Conservation (phyloP, 768 basidiomycete genomes). For the Phanerodontia chrysosporium region DNA sequence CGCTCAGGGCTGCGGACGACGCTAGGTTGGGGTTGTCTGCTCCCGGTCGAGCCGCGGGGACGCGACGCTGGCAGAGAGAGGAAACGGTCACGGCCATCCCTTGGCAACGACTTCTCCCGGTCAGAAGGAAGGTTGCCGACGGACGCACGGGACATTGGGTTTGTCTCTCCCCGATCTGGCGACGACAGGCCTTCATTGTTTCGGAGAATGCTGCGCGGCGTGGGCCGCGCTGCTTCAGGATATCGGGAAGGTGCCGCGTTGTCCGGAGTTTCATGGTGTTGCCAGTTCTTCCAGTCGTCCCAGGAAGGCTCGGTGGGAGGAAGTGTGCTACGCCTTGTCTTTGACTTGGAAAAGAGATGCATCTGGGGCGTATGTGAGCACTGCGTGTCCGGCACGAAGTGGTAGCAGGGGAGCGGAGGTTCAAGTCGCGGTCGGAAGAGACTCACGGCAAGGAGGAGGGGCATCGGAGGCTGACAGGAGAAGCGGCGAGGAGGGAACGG, state of each 20-base stretch:
- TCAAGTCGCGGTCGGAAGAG: not conserved
- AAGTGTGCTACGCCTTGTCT: not conserved
- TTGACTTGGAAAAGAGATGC: not conserved
- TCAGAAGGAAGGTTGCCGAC: not conserved
- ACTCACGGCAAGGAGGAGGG: not conserved
- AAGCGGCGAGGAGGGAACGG: not conserved
- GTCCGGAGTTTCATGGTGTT: not conserved
- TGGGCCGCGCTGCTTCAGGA: not conserved
- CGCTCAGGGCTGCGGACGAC: not conserved
- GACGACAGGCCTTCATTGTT: not conserved
- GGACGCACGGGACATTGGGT: not conserved
- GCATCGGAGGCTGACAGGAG: not conserved
- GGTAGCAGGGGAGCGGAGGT: not conserved
- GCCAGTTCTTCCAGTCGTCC: not conserved
- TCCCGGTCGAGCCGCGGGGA: not conserved
- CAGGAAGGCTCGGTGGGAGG: not conserved
- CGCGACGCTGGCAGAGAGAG: not conserved
- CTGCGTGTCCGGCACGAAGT: not conserved
- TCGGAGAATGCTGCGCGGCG: slow-evolving; percentile 2
- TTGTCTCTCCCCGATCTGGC: not conserved
- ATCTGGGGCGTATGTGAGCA: not conserved
- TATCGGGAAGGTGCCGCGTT: not conserved
- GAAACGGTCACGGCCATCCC: not conserved
- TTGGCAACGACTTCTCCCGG: not conserved
- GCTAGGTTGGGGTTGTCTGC: not conserved